These are phyloP conservation scores for Trichoderma semiorbis DNA, from an alignment of 2,329 filamentous ascomycete species.

Conservation along the genomic window DNA sequence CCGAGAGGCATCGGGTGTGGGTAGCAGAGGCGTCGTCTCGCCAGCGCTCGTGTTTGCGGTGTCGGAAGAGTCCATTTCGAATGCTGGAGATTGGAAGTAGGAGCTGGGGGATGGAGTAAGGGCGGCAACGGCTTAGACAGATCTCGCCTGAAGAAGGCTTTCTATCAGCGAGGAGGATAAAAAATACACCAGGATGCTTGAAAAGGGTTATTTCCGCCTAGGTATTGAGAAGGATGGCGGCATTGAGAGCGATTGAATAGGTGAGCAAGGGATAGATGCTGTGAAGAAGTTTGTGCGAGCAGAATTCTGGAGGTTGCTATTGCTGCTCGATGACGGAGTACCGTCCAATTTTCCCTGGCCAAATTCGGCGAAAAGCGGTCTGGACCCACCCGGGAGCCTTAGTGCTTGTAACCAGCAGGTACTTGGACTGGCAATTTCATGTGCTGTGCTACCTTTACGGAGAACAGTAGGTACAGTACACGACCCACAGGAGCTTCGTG, in stretches of 20 bases:
- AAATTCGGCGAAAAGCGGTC: constrained; percentile 1
- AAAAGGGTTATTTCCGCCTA: background rate
- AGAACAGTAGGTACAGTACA: background rate
- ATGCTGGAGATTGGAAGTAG: background rate
- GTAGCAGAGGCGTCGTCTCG: constrained; percentile 17
- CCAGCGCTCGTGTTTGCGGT: background rate
- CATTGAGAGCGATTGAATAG: constrained; percentile 5
- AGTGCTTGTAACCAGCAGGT: background rate
- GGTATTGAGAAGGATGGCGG: background rate
- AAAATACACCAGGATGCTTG: background rate
- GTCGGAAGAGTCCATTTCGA: constrained; percentile 9
- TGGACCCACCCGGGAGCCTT: background rate
- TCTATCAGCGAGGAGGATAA: background rate
- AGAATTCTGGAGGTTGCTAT: background rate
- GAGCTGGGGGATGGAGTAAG: background rate
- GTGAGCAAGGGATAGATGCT: background rate
- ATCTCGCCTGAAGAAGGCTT: background rate
- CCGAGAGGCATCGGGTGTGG: constrained; percentile 2
- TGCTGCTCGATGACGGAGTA: constrained; percentile 16
- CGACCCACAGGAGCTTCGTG: constrained; percentile 3
- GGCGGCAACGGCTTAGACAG: background rate
- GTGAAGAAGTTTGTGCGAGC: background rate
- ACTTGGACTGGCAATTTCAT: background rate
- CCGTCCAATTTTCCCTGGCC: constrained; percentile 9
- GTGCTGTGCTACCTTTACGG: background rate